Conservation (phyloP, 2,329 filamentous ascomycete genomes). For the Ophiostoma sp. region DNA sequence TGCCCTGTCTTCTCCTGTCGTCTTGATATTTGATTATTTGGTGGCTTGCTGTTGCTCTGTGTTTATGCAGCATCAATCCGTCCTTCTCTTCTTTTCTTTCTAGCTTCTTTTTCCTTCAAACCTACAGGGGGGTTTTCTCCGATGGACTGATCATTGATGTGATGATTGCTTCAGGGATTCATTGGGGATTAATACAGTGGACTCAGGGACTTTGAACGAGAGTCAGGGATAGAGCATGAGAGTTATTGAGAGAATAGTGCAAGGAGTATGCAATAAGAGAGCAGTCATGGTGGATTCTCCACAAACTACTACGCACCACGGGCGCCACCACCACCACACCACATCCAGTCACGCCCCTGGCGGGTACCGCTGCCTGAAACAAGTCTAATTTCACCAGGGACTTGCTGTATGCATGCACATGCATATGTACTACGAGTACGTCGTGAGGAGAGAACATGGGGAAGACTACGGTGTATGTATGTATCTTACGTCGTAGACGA, state of each 20-base stretch:
- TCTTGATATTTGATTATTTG: not conserved
- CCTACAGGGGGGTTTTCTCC: not conserved
- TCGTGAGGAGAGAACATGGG: too few species aligned
- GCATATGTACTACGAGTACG: not conserved
- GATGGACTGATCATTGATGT: not conserved
- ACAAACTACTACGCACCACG: slow-evolving; percentile 1
- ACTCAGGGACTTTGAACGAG: not conserved
- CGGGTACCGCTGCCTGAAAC: slow-evolving; percentile 7
- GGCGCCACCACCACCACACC: not conserved
- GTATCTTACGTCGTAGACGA: too few species aligned
- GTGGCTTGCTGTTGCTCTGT: not conserved
- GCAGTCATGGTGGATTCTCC: not conserved
- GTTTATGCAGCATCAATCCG: not conserved
- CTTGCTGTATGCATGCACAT: slow-evolving; percentile 1
- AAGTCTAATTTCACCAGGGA: slow-evolving; percentile 11
- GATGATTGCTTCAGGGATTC: slow-evolving; percentile 10
- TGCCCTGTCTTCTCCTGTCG: too few species aligned
- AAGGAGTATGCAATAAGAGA: not conserved
- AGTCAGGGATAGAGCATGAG: not conserved
- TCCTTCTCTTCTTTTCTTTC: not conserved
- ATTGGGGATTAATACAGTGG: not conserved
- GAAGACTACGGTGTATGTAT: too few species aligned
- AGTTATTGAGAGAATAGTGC: not conserved
- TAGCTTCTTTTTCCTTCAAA: not conserved
- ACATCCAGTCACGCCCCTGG: slow-evolving; percentile 9